Conservation (phyloP, 2,329 filamentous ascomycete genomes). For the Periconia digitata region DNA sequence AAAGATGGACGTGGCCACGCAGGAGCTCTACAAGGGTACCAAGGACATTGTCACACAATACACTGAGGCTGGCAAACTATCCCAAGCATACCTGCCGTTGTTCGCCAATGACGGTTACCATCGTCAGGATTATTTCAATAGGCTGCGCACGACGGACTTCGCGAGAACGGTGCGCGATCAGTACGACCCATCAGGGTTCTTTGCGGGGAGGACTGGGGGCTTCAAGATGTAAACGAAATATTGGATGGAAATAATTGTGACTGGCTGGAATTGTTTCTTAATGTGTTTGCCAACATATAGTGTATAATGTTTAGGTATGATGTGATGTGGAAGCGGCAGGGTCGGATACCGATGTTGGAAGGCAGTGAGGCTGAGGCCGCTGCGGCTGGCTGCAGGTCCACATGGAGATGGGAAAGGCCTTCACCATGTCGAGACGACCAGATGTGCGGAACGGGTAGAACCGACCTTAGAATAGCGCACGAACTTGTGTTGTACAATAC, state of each 20-base stretch:
- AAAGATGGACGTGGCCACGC: constrained; percentile 42
- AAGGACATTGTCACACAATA: constrained; percentile 37
- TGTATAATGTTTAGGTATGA: constrained; percentile 17
- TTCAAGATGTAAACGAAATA: constrained; percentile 33
- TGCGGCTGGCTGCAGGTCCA: background rate
- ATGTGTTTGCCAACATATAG: constrained; percentile 7
- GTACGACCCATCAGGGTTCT: constrained; percentile 47
- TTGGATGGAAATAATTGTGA: constrained; percentile 6
- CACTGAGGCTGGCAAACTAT: constrained; percentile 37
- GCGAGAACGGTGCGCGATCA: constrained; percentile 36
- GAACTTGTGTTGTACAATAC: too few relatives aligned
- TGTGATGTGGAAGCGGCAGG: background rate
- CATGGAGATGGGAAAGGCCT: background rate
- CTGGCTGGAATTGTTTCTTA: constrained; percentile 1
- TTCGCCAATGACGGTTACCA: constrained; percentile 52
- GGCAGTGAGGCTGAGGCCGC: constrained; percentile 18
- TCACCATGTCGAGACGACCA: background rate
- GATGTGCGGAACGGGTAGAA: background rate
- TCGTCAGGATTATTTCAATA: constrained; percentile 48
- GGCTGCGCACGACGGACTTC: constrained; percentile 35
- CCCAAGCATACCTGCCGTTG: constrained; percentile 46
- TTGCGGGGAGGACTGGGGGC: constrained; percentile 44
- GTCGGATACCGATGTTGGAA: constrained; percentile 14
- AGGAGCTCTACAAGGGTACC: constrained; percentile 41
- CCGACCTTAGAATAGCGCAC: constrained; percentile 2